Evolutionary conservation across 106 monocot species (phyloP).

Genomic region (Allium sativum): DNA sequence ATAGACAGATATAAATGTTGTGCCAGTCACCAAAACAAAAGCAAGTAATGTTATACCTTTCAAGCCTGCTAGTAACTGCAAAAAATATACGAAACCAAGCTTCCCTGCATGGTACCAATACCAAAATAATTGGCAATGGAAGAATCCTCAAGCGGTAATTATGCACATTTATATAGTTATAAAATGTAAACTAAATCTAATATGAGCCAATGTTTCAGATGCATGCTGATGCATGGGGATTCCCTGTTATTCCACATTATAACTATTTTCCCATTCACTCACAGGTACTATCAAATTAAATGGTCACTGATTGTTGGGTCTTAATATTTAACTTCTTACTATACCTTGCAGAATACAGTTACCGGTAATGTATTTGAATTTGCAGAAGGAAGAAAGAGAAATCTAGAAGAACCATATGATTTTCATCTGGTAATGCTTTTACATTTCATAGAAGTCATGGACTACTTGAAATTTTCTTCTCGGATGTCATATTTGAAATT

Average conservation of each 20-base stretch:
- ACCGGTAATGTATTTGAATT: conserved; percentile 6
- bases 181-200: not conserved
- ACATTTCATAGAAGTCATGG: not conserved
- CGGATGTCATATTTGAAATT: too few relatives aligned
- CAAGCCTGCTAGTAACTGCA: too few relatives aligned
- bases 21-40: too few relatives aligned
- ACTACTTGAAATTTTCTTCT: too few relatives aligned
- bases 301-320: too few relatives aligned
- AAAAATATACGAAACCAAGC: too few relatives aligned
- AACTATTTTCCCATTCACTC: conserved; percentile 15
- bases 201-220: conserved; percentile 23
- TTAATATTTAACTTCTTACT: too few relatives aligned
- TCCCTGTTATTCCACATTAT: conserved; percentile 45
- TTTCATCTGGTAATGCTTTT: conserved; percentile 26
- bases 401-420: conserved; percentile 9
- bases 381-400: not conserved
- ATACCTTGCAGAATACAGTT: conserved; percentile 19
- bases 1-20: too few relatives aligned
- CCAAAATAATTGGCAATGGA: conserved; percentile 51
- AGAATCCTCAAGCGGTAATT: conserved; percentile 35
- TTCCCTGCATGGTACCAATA: conserved; percentile 45
- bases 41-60: too few relatives aligned
- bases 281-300: conserved; percentile 18
- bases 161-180: not conserved
- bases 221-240: conserved; percentile 86